phyloP scores from a whole-genome alignment of 164 flowering plant genomes.

The Stephania yunnanensis region DNA sequence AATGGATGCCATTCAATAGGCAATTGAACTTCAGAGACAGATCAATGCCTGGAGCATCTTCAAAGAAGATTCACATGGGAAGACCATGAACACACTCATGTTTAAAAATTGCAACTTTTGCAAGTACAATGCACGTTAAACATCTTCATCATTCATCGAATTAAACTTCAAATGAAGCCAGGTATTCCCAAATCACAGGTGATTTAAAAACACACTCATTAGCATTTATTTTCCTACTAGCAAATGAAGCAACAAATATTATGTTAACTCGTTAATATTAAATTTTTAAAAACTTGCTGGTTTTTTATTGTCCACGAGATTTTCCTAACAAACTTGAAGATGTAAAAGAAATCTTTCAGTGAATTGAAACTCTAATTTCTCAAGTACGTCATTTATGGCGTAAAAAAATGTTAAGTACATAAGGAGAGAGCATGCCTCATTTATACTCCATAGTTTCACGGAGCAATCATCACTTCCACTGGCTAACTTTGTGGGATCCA shows the following conservation, averaged over 20 bases:
- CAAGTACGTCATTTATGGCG: background rate
- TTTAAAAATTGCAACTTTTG: background rate
- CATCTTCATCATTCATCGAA: background rate
- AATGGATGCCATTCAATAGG: background rate
- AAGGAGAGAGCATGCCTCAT: conserved; percentile 48
- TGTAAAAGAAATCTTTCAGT: background rate
- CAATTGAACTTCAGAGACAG: background rate
- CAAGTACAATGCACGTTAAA: background rate
- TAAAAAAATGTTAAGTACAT: too few relatives aligned
- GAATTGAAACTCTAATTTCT: background rate
- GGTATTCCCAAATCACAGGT: background rate
- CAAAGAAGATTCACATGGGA: background rate
- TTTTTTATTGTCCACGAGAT: too few relatives aligned
- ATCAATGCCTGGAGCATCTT: background rate
- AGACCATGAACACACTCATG: background rate
- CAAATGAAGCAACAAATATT: background rate
- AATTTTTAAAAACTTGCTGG: too few relatives aligned
- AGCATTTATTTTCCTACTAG: background rate
- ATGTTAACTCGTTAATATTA: background rate
- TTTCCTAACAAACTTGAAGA: background rate
- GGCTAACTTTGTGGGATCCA: conserved; percentile 80
- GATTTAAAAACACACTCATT: background rate
- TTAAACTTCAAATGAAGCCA: background rate
- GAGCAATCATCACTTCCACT: conserved; percentile 97
- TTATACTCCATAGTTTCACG: conserved; percentile 93